These are phyloP conservation scores for Microcos paniculata DNA, from an alignment of 345 rosid genomes.

Conservation along the genomic window DNA sequence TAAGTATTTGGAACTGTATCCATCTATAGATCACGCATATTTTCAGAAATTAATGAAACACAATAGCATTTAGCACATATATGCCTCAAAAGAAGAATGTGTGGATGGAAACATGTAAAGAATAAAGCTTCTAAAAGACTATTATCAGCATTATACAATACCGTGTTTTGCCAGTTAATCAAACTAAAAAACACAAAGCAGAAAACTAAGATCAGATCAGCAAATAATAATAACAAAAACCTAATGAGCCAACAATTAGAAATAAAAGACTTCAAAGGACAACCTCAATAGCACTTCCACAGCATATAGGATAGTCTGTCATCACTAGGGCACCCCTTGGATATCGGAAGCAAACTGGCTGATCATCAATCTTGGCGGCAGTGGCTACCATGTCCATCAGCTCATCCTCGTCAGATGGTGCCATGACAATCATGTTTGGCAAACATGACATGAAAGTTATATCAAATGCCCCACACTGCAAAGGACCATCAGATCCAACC, in stretches of 20 bases:
- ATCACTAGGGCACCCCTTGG: conserved; percentile 75
- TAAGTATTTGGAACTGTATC: not conserved
- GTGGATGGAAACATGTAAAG: not conserved
- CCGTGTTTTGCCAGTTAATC: not conserved
- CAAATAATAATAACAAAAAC: not conserved
- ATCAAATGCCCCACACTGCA: conserved; percentile 84
- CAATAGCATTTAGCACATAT: not conserved
- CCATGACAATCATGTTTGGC: conserved; percentile 98
- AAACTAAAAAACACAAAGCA: not conserved
- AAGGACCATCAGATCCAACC: conserved; percentile 89
- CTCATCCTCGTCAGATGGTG: conserved; percentile 88
- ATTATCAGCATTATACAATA: not conserved
- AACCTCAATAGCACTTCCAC: conserved; percentile 80
- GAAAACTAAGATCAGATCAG: not conserved
- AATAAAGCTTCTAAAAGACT: not conserved
- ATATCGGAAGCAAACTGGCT: conserved; percentile 84
- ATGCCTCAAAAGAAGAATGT: not conserved
- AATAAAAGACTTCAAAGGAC: conserved; percentile 11
- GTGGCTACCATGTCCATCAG: conserved; percentile 90
- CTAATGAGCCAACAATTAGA: not conserved
- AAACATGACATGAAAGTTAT: conserved; percentile 91
- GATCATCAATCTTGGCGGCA: conserved; percentile 66
- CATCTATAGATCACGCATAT: not conserved
- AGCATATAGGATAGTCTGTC: conserved; percentile 37
- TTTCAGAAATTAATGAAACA: not conserved